Conservation (phyloP, 2,329 filamentous ascomycete genomes). For the Pseudogymnoascus sp. region DNA sequence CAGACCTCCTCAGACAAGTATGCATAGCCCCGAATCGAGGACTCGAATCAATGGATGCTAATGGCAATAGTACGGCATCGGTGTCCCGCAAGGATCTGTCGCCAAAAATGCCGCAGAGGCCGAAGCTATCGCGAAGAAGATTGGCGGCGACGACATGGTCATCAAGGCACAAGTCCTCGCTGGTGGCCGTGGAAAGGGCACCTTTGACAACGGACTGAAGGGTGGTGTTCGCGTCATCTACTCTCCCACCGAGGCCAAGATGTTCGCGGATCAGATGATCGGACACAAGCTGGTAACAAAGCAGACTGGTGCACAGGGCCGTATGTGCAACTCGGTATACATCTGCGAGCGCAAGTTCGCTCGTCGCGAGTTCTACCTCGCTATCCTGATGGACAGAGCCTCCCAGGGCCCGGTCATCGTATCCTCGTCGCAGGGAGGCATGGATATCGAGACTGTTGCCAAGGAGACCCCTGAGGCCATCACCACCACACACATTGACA, state of each 20-base stretch:
- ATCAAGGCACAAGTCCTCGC: constrained; percentile 99
- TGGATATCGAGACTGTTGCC: constrained; percentile 98
- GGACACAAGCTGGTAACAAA: constrained; percentile 99
- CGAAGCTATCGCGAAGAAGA: constrained; percentile 80
- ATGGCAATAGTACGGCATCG: constrained; percentile 74
- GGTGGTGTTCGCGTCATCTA: constrained; percentile 98
- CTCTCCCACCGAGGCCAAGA: constrained; percentile 89
- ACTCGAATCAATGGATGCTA: constrained; percentile 21
- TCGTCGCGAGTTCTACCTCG: constrained; percentile 97
- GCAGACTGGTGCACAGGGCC: constrained; percentile 89
- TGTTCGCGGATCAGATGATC: constrained; percentile 99
- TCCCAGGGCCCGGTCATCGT: constrained; percentile 92
- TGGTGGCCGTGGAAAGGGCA: constrained; percentile 94
- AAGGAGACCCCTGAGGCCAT: constrained; percentile 97
- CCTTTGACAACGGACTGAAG: constrained; percentile 97
- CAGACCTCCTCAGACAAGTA: constrained; percentile 75
- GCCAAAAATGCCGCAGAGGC: constrained; percentile 79
- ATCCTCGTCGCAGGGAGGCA: constrained; percentile 94
- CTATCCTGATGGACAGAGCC: constrained; percentile 93
- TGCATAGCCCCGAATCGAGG: background rate
- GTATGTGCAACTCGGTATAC: constrained; percentile 94
- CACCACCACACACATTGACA: constrained; percentile 86
- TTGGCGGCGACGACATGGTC: constrained; percentile 93
- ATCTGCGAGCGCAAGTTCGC: constrained; percentile 99
- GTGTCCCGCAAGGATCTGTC: constrained; percentile 82